Base-by-base conservation (phyloP, 768 basidiomycete genomes). In the Mycena amicta region DNA sequence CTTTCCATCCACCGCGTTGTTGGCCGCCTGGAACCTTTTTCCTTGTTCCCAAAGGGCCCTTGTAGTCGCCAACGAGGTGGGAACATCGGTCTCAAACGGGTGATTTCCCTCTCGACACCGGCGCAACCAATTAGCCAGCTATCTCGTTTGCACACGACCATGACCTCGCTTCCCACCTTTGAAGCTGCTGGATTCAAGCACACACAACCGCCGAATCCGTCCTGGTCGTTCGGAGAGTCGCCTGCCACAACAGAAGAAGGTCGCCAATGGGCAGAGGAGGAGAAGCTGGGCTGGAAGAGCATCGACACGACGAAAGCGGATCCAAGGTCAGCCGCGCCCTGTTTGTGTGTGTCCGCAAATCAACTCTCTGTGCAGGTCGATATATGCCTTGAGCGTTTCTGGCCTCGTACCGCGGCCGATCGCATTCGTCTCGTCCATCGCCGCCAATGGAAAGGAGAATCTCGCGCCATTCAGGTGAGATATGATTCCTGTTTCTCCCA, bases 361-460 rank as follows among this genome's bases (percentile, higher is more conserved):
- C 26, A 22, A 23, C 13, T 23, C 13, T 15, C 43, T 6, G 43
- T 23, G 11, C 46, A 77, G 77, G 49, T 64, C 65, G 31, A 25
- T 78, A 6, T 86, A 88, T 63, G 71, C 72, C 13, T 64, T 86
- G 53, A 66, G 87, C 62, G 77, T 78, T 8, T 79, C 79, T 41
- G 86, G 83, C 13, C 75, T 89, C 47, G 74, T 77, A 5, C 89
- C 89, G 2, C 80, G 90, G 40, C 89, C 89, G 11, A 75, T 90
- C 53, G 90, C 84, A 0, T 86, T 91, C 60, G 81, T 90, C n/a
- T 88, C 87, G 5, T 79, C 84, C 6, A 62, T 85, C 37, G 82
- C 81, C 5, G 72, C 72, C 16, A 69, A 80, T 52, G 87, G 86
- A 0, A 64, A 74, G 3, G 71, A 74, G 60, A 90, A 89, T 67